phyloP scores from a whole-genome alignment of 805 yeast species.

The Blastobotrys robertii region DNA sequence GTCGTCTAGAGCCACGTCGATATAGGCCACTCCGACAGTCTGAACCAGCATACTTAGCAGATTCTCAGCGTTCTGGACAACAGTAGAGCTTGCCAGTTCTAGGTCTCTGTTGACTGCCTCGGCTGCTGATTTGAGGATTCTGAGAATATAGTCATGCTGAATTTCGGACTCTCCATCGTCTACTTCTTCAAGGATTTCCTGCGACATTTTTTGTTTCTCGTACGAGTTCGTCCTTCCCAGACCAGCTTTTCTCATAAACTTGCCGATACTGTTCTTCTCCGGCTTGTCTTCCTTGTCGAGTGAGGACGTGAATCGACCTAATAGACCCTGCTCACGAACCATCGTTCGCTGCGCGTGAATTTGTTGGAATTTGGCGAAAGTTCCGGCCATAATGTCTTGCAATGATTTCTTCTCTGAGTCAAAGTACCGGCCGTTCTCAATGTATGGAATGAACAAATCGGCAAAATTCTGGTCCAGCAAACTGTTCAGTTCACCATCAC shows the following conservation, averaged over 20 bases:
- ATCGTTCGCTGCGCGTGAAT: slow-evolving; percentile 31
- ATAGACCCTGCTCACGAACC: slow-evolving; percentile 23
- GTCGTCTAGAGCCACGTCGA: slow-evolving; percentile 66
- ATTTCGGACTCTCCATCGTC: slow-evolving; percentile 20
- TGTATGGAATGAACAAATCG: slow-evolving; percentile 65
- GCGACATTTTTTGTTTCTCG: background rate
- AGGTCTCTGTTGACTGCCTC: slow-evolving; percentile 71
- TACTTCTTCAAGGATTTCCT: slow-evolving; percentile 4
- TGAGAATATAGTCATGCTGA: slow-evolving; percentile 43
- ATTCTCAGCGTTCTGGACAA: slow-evolving; percentile 54
- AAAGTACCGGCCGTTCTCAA: slow-evolving; percentile 60
- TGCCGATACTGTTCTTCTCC: slow-evolving; percentile 26
- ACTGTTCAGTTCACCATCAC: slow-evolving; percentile 32
- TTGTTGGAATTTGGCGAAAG: slow-evolving; percentile 38
- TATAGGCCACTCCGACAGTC: slow-evolving; percentile 64
- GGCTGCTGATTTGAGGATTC: slow-evolving; percentile 56
- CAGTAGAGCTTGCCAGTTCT: slow-evolving; percentile 52
- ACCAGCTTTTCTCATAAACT: slow-evolving; percentile 20
- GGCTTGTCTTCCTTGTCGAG: slow-evolving; percentile 11
- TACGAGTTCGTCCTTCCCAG: slow-evolving; percentile 12
- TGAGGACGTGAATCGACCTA: slow-evolving; percentile 14
- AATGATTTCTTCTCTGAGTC: slow-evolving; percentile 60
- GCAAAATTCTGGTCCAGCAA: slow-evolving; percentile 60
- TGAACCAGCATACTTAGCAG: slow-evolving; percentile 56
- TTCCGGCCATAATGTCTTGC: slow-evolving; percentile 32